Base-by-base conservation (phyloP, 306 rosid species). In the Elaeagnus macrophylla region DNA sequence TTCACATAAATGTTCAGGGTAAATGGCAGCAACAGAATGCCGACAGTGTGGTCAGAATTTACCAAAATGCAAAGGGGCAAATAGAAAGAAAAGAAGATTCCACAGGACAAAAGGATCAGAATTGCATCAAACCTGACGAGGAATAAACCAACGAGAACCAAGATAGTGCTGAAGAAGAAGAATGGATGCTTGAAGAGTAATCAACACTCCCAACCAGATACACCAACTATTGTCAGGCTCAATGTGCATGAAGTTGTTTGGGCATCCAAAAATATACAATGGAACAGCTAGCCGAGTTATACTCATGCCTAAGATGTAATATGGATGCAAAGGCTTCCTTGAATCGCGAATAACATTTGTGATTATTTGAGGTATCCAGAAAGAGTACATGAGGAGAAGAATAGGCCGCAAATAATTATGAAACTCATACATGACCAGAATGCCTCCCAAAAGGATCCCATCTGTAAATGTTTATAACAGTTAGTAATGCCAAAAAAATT, bases 111-210 rank as follows among this genome's bases (percentile, higher is more conserved):
- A 15, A 51, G 12, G 16, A 57, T 15, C 19, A 48, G 53, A 60
- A 55, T 65, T 62, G 44, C 64, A 48, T 36, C 69, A 35, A 59
- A 91, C 97, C 95, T 91, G 99, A 64, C 75, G 96, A 70, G 99
- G 99, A 72, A 91, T 87, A 89, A 91, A 91, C 85, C 99, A 91
- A 16, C 96, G 83, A 35, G 99, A 87, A 48, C 99, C 99, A 14
- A 87, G 73, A 75, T 82, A 82, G 72, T 91, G 96, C 77, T 91
- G 99, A 70, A 91, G 89, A 57, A 91, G 74, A 80, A 91, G 99
- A 75, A 82, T 50, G 17, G 79, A 69, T 5, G 90, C 85, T 80
- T 91, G 96, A 50, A 91, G 79, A 69, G 79, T 81, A 67, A 74
- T 62, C 67, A 84, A 91, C 38, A 78, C 57, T 43, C 67, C 69